Conservation (phyloP, 2,329 filamentous ascomycete genomes). For the Aspergillus floridensis region DNA sequence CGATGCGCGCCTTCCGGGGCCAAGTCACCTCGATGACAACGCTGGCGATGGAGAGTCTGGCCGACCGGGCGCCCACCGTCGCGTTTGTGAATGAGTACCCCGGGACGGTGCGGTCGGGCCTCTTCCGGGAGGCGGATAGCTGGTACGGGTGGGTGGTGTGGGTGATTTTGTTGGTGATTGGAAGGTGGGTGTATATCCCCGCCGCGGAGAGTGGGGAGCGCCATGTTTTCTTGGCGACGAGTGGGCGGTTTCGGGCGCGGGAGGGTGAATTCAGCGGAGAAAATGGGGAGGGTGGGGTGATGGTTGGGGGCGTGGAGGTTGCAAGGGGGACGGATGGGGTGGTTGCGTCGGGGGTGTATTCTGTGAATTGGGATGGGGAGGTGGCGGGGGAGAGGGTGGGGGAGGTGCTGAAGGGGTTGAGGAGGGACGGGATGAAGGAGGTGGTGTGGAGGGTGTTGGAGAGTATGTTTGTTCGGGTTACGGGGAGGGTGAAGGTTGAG, state of each 20-base stretch:
- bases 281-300: not conserved
- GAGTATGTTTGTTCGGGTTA: not conserved
- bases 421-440: not conserved
- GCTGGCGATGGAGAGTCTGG: not conserved
- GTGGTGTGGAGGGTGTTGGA: slow-evolving; percentile 6
- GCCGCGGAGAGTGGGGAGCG: not conserved
- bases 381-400: not conserved
- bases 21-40: slow-evolving; percentile 1
- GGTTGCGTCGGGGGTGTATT: slow-evolving; percentile 6
- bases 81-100: slow-evolving; percentile 7
- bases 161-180: not conserved
- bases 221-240: slow-evolving; percentile 10
- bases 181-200: not conserved
- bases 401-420: not conserved
- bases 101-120: not conserved
- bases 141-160: not conserved
- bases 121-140: not conserved
- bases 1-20: not conserved
- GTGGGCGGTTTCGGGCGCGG: not conserved
- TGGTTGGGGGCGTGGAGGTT: not conserved
- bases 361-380: not conserved
- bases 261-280: not conserved
- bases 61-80: not conserved
- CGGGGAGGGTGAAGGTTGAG: not conserved
- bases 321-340: slow-evolving; percentile 1